Conservation (phyloP, 768 basidiomycete genomes). For the Rhodotorula graminis region DNA sequence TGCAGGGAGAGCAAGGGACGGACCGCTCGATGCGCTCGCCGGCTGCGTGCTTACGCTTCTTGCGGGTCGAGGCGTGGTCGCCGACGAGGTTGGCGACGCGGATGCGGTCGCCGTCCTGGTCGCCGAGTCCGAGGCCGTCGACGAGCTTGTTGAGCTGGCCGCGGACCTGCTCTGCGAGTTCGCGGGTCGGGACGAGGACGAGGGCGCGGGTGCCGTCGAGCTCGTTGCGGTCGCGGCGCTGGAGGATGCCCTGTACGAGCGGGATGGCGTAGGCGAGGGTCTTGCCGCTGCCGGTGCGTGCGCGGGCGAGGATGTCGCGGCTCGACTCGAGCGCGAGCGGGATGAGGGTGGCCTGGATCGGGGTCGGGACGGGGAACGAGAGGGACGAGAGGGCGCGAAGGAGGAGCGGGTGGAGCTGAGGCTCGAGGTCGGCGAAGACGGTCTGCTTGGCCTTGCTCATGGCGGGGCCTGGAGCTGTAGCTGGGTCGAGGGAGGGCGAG, state of each 20-base stretch:
- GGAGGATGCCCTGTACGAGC: constrained; percentile 75
- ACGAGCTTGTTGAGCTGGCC: constrained; percentile 62
- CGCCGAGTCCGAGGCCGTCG: constrained; percentile 56
- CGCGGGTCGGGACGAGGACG: constrained; percentile 67
- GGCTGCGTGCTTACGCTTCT: constrained; percentile 34
- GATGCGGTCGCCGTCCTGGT: constrained; percentile 58
- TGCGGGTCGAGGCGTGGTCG: constrained; percentile 10
- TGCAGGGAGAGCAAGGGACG: constrained; percentile 11
- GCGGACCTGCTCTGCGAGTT: constrained; percentile 85
- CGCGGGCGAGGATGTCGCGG: constrained; percentile 82
- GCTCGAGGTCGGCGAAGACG: constrained; percentile 20
- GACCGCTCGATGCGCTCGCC: constrained; percentile 46
- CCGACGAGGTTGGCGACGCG: constrained; percentile 69
- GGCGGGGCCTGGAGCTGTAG: not conserved
- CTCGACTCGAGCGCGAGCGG: constrained; percentile 81
- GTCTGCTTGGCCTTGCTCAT: not conserved
- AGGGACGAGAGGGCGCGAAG: constrained; percentile 84
- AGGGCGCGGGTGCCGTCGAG: constrained; percentile 56
- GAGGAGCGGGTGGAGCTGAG: constrained; percentile 47
- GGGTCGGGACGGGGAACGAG: constrained; percentile 83
- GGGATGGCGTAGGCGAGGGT: constrained; percentile 94
- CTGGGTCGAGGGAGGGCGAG: no score
- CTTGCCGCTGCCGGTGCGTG: constrained; percentile 93
- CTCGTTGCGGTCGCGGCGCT: constrained; percentile 25
- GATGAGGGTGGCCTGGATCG: constrained; percentile 85